phyloP scores from a whole-genome alignment of 805 yeast species.

The Candida ascalaphidarum region DNA sequence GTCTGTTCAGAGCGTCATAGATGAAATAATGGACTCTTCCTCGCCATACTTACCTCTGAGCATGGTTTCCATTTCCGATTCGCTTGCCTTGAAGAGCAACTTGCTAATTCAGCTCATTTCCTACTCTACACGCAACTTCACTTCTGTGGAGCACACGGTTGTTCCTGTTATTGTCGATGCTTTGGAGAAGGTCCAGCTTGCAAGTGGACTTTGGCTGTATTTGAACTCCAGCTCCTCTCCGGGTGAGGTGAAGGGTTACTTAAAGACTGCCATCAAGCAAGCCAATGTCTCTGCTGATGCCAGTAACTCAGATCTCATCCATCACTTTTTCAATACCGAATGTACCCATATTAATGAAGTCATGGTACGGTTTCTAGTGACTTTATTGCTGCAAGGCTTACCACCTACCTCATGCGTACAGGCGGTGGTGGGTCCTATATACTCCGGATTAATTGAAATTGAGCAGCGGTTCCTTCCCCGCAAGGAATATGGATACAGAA shows the following conservation, averaged over 20 bases:
- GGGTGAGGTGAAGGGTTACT: slow-evolving; percentile 7
- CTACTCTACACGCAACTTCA: slow-evolving; percentile 40
- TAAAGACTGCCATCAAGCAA: slow-evolving; percentile 4
- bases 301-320: slow-evolving; percentile 10
- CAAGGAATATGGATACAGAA: slow-evolving; percentile 13
- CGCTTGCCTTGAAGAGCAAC: slow-evolving; percentile 40
- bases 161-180: slow-evolving; percentile 25
- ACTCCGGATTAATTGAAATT: slow-evolving; percentile 24
- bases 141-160: slow-evolving; percentile 22
- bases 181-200: slow-evolving; percentile 35
- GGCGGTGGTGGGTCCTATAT: slow-evolving; percentile 17
- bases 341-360: slow-evolving; percentile 16
- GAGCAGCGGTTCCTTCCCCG: slow-evolving; percentile 36
- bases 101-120: slow-evolving; percentile 36
- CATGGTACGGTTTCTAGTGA: slow-evolving; percentile 18
- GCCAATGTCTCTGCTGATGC: slow-evolving; percentile 3
- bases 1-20: slow-evolving; percentile 41
- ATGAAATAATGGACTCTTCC: slow-evolving; percentile 49
- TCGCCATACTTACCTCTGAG: slow-evolving; percentile 51
- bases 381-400: slow-evolving; percentile 8
- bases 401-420: slow-evolving; percentile 9
- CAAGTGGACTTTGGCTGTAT: slow-evolving; percentile 31
- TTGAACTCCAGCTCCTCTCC: too few relatives aligned
- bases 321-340: slow-evolving; percentile 18
- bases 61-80: slow-evolving; percentile 41